These are phyloP conservation scores for Tricholoma bakamatsutake DNA, from an alignment of 768 basidiomycete species.

Conservation along the genomic window DNA sequence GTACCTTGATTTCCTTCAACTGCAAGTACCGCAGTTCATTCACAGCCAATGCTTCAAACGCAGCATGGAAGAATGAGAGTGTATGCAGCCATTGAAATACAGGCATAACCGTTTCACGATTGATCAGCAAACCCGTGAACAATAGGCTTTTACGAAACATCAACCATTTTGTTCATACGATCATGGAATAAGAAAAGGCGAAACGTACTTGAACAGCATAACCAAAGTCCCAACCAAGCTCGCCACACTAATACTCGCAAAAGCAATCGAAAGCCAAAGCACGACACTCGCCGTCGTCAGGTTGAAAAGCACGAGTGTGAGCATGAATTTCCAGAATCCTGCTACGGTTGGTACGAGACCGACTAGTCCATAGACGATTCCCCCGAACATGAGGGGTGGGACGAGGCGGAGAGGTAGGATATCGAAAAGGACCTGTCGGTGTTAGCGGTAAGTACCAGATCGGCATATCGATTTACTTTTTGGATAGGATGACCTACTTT, in stretches of 20 bases:
- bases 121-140: conserved; percentile 94
- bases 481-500: conserved; percentile 45
- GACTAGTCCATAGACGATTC: conserved; percentile 91
- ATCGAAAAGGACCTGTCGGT: conserved; percentile 80
- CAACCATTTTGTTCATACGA: too few species aligned
- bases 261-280: conserved; percentile 83
- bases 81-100: conserved; percentile 84
- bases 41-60: conserved; percentile 95
- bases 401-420: conserved; percentile 92
- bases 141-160: too few species aligned
- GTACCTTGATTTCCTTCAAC: conserved; percentile 83
- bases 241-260: conserved; percentile 82
- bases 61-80: conserved; percentile 97
- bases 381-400: conserved; percentile 92
- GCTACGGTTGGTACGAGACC: conserved; percentile 89
- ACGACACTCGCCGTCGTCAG: conserved; percentile 92
- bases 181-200: conserved; percentile 4
- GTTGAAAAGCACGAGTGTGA: conserved; percentile 95
- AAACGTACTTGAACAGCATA: conserved; percentile 95
- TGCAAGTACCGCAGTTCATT: conserved; percentile 94
- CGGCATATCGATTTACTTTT: too few species aligned
- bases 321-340: conserved; percentile 97
- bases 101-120: conserved; percentile 75
- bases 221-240: conserved; percentile 91
- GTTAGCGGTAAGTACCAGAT: not conserved